Conservation (phyloP, 306 rosid genomes). For the Abrus pulchellus region DNA sequence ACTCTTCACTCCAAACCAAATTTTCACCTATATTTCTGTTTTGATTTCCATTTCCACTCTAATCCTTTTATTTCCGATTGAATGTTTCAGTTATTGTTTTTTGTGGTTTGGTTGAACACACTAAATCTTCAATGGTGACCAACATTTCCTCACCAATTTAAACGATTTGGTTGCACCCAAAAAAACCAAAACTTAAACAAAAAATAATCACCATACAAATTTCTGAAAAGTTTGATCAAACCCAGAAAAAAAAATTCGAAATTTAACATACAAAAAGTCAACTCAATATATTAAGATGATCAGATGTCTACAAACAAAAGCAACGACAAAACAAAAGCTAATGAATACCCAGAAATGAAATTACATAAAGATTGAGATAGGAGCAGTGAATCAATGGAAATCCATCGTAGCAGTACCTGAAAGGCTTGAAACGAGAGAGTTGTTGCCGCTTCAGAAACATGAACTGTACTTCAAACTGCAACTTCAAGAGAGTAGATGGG, state of each 20-base stretch:
- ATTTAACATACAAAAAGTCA: conserved; percentile 15
- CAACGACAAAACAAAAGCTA: conserved; percentile 13
- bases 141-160: conserved; percentile 5
- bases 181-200: neutral
- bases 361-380: neutral
- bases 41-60: neutral
- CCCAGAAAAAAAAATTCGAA: conserved; percentile 4
- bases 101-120: conserved; percentile 14
- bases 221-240: neutral
- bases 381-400: neutral
- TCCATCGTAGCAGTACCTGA: conserved; percentile 18
- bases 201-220: neutral
- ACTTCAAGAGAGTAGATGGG: neutral
- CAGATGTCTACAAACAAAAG: neutral
- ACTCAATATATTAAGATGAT: neutral
- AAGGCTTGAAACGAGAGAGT: conserved; percentile 13
- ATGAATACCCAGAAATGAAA: neutral
- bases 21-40: neutral
- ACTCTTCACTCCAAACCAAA: neutral
- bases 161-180: neutral
- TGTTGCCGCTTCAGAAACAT: neutral
- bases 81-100: neutral
- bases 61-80: neutral
- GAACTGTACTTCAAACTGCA: neutral
- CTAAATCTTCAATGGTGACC: neutral